These are phyloP conservation scores for Ballota nigra DNA, from an alignment of 257 asterid species.

Conservation along the genomic window DNA sequence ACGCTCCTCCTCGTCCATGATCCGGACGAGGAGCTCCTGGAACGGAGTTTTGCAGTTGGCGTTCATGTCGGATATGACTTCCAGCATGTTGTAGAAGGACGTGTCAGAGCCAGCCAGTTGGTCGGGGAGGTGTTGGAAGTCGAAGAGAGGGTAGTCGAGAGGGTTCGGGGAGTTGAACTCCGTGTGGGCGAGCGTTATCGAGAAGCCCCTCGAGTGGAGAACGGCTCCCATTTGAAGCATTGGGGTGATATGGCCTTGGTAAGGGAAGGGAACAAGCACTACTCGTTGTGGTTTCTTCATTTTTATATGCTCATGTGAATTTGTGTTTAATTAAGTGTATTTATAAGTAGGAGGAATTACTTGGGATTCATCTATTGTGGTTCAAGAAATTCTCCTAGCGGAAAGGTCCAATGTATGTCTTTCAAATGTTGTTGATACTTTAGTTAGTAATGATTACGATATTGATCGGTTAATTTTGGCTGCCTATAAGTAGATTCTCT, in stretches of 20 bases:
- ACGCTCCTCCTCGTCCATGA: constrained; percentile 14
- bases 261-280: constrained; percentile 27
- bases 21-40: constrained; percentile 22
- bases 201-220: constrained; percentile 51
- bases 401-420: not conserved
- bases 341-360: not conserved
- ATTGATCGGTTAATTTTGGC: too few relatives aligned
- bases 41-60: constrained; percentile 35
- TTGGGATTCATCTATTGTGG: not conserved
- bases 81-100: constrained; percentile 10
- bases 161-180: constrained; percentile 43
- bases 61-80: constrained; percentile 21
- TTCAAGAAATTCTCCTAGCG: not conserved
- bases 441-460: too few relatives aligned
- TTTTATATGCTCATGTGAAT: not conserved
- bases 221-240: constrained; percentile 48
- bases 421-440: not conserved
- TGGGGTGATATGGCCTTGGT: constrained; percentile 55
- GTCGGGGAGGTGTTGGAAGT: constrained; percentile 28
- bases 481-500: too few relatives aligned
- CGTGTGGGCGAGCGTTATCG: constrained; percentile 49
- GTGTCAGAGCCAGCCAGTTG: not conserved
- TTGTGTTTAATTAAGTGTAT: not conserved
- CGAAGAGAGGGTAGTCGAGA: constrained; percentile 38
- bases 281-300: not conserved